Conservation (phyloP, 2,329 filamentous ascomycete genomes). For the Conoideocrella luteorostrata region DNA sequence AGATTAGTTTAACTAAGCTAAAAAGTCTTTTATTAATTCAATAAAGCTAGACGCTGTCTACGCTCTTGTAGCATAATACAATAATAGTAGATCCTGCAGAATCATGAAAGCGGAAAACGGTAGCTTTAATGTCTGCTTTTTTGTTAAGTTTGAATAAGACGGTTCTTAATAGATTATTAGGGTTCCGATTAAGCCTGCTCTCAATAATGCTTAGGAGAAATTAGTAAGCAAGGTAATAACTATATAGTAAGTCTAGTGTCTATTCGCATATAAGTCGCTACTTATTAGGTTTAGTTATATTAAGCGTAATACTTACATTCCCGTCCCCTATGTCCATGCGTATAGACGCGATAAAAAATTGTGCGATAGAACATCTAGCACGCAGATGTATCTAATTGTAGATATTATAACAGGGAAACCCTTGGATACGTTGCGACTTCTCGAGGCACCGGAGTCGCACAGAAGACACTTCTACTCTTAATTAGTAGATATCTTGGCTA, state of each 20-base stretch:
- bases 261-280: conserved; percentile 1
- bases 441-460: conserved; percentile 6
- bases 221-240: conserved; percentile 20
- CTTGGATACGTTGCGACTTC: conserved; percentile 12
- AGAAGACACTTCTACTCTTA: conserved; percentile 16
- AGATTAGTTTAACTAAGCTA: too few relatives aligned
- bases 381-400: conserved; percentile 15
- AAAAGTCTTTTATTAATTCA: neutral
- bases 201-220: conserved; percentile 19
- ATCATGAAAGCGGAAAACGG: neutral
- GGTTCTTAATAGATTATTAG: conserved; percentile 16
- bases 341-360: conserved; percentile 13
- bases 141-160: too few relatives aligned
- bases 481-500: conserved; percentile 18
- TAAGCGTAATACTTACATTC: conserved; percentile 15
- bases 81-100: neutral
- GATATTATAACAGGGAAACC: conserved; percentile 16
- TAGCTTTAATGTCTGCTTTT: neutral
- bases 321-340: conserved; percentile 15
- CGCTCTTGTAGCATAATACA: neutral
- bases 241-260: conserved; percentile 12
- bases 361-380: neutral
- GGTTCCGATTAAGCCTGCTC: conserved; percentile 16
- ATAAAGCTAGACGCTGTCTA: neutral
- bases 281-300: conserved; percentile 16